Conservation (phyloP, 1,284 basidiomycete species). For the Pseudomicrostroma phylloplanum region DNA sequence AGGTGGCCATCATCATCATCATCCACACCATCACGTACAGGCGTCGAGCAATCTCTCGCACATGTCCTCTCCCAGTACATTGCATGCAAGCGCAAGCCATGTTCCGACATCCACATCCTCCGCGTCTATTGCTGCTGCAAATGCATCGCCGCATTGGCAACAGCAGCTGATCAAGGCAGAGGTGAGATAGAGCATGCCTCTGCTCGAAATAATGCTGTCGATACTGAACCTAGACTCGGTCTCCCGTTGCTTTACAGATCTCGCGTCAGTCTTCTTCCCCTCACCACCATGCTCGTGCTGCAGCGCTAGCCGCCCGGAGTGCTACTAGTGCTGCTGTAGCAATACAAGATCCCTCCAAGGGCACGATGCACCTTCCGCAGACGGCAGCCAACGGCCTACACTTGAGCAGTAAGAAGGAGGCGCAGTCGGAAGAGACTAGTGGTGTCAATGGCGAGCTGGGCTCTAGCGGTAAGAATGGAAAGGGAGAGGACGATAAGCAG, state of each 20-base stretch:
- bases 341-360: constrained; percentile 54
- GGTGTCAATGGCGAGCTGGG: constrained; percentile 7
- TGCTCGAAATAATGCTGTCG: not conserved
- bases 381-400: constrained; percentile 51
- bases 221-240: not conserved
- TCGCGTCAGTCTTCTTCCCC: constrained; percentile 56
- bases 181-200: constrained; percentile 11
- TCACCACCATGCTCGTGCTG: constrained; percentile 59
- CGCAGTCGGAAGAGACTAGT: constrained; percentile 33
- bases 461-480: not conserved
- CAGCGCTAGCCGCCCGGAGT: constrained; percentile 57
- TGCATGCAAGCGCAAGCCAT: constrained; percentile 15
- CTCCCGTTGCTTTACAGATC: constrained; percentile 36
- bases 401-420: constrained; percentile 8
- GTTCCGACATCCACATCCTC: constrained; percentile 19
- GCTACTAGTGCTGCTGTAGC: constrained; percentile 54
- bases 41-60: constrained; percentile 31
- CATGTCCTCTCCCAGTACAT: constrained; percentile 30
- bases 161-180: constrained; percentile 37
- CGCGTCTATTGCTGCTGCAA: constrained; percentile 18
- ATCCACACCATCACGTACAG: constrained; percentile 23
- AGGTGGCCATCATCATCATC: constrained; percentile 26
- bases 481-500: constrained; percentile 21
- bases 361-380: constrained; percentile 36
- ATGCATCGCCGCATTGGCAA: constrained; percentile 16